phyloP scores from a whole-genome alignment of 2,329 filamentous ascomycete species.

The Cercospora sojina region DNA sequence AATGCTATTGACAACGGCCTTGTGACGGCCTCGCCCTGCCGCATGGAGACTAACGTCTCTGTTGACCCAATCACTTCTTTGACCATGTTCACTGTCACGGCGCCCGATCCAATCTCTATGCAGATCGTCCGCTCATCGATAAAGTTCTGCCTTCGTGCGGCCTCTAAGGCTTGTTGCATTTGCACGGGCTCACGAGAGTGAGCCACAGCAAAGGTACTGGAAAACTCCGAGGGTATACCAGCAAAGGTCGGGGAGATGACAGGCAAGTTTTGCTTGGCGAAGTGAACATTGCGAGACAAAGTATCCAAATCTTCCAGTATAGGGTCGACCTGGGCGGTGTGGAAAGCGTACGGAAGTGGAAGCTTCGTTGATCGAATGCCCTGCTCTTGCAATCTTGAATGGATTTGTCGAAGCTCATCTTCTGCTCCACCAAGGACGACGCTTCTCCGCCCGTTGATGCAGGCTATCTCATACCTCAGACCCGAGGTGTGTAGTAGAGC shows the following conservation, averaged over 20 bases:
- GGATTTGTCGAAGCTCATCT: neutral
- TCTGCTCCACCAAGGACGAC: neutral
- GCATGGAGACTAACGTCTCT: neutral
- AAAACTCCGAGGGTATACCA: neutral
- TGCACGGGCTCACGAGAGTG: neutral
- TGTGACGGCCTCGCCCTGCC: neutral
- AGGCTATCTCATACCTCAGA: neutral
- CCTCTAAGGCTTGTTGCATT: neutral
- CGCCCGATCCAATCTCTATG: neutral
- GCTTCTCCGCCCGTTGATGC: neutral
- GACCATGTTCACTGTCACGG: neutral
- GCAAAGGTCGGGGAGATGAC: neutral
- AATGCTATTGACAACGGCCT: neutral
- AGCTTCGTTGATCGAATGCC: neutral
- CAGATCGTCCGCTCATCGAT: neutral
- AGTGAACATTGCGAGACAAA: neutral
- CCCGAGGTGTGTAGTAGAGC: neutral
- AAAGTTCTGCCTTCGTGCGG: neutral
- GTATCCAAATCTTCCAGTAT: neutral
- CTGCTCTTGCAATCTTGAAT: neutral
- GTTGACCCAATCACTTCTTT: neutral
- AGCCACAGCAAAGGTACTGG: neutral
- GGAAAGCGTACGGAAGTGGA: neutral
- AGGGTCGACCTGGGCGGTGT: neutral
- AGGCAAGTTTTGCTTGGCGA: neutral